phyloP scores from a whole-genome alignment of 2,329 filamentous ascomycete species.

The Fusarium chuoi region DNA sequence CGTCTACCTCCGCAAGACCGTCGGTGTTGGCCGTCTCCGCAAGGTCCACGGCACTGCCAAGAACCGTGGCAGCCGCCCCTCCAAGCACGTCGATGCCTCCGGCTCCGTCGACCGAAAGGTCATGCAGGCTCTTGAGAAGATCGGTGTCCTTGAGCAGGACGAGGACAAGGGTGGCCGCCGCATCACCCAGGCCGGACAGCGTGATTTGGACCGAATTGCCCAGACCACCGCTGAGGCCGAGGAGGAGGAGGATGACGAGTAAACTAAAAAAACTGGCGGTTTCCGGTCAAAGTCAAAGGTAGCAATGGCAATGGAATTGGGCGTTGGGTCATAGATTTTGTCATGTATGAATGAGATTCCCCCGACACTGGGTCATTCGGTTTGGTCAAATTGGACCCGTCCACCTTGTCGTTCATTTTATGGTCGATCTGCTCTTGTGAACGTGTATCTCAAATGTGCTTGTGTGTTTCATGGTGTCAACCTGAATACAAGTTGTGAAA shows the following conservation, averaged over 20 bases:
- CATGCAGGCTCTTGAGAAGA: slow-evolving; percentile 98
- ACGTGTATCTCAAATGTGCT: background rate
- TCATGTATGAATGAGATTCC: slow-evolving; percentile 56
- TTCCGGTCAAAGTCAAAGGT: slow-evolving; percentile 34
- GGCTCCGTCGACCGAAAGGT: slow-evolving; percentile 98
- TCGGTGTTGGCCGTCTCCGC: slow-evolving; percentile 96
- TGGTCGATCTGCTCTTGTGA: slow-evolving; percentile 24
- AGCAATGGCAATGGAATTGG: slow-evolving; percentile 49
- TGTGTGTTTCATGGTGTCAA: background rate
- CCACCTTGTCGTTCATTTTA: slow-evolving; percentile 39
- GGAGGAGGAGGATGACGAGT: slow-evolving; percentile 73
- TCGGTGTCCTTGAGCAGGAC: slow-evolving; percentile 95
- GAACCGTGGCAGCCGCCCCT: slow-evolving; percentile 94
- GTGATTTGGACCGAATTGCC: slow-evolving; percentile 97
- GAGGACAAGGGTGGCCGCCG: slow-evolving; percentile 98
- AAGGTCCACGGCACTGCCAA: slow-evolving; percentile 96
- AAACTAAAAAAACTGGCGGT: slow-evolving; percentile 60
- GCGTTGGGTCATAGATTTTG: slow-evolving; percentile 55
- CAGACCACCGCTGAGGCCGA: slow-evolving; percentile 81
- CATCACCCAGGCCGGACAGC: slow-evolving; percentile 97
- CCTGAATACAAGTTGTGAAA: background rate
- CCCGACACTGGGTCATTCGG: slow-evolving; percentile 52
- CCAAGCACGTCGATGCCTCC: slow-evolving; percentile 94
- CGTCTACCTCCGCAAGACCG: slow-evolving; percentile 99
- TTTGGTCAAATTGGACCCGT: slow-evolving; percentile 50